phyloP scores from a whole-genome alignment of 129 eudicot species.

The Cynara cardunculus region DNA sequence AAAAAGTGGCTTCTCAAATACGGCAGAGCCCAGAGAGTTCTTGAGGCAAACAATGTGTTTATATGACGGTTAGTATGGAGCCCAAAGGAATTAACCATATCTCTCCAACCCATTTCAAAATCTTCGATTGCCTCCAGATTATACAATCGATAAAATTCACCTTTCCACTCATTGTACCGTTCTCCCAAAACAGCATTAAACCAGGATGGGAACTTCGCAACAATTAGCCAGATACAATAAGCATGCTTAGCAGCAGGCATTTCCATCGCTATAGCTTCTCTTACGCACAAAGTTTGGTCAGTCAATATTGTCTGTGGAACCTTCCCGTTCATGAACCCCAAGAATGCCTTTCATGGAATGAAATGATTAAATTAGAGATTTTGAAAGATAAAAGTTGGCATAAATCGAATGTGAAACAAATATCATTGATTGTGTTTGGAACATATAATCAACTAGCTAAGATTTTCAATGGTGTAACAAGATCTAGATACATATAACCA shows the following conservation, averaged over 20 bases:
- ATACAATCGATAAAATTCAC: constrained; percentile 85
- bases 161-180: constrained; percentile 94
- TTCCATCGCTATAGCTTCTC: constrained; percentile 90
- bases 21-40: constrained; percentile 90
- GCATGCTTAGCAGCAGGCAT: constrained; percentile 96
- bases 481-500: not conserved
- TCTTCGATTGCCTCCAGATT: constrained; percentile 83
- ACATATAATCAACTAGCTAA: constrained; percentile 8
- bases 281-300: constrained; percentile 84
- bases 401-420: not conserved
- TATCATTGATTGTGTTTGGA: not conserved
- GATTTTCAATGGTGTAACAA: not conserved
- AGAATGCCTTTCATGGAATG: constrained; percentile 54
- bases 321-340: constrained; percentile 89
- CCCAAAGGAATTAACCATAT: constrained; percentile 81
- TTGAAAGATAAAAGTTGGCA: not conserved
- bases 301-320: constrained; percentile 91
- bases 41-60: constrained; percentile 66
- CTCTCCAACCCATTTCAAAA: constrained; percentile 96
- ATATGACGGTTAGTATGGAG: constrained; percentile 89
- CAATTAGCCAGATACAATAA: constrained; percentile 92
- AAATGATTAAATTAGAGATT: not conserved
- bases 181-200: constrained; percentile 92
- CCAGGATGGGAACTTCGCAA: constrained; percentile 98
- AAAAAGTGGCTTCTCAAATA: constrained; percentile 88